phyloP scores from a whole-genome alignment of 768 basidiomycete genomes.

The Lactarius pseudohatsudake region DNA sequence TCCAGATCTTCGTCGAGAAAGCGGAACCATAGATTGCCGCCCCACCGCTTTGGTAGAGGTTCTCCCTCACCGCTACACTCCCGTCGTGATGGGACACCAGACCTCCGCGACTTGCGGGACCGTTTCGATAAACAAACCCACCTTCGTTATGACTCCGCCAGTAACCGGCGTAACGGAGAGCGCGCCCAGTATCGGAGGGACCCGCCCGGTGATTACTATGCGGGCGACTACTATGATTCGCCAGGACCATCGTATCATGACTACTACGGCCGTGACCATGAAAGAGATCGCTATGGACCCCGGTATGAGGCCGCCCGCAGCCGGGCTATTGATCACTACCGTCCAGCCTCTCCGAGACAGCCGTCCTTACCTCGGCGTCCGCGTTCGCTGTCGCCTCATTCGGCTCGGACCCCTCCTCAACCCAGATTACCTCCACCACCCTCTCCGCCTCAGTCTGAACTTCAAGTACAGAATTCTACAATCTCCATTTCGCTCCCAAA shows the following conservation, averaged over 20 bases:
- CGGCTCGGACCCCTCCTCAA: conserved; percentile 24
- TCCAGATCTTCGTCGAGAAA: conserved; percentile 26
- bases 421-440: conserved; percentile 31
- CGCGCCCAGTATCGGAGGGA: conserved; percentile 25
- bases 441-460: conserved; percentile 30
- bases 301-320: conserved; percentile 18
- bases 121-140: conserved; percentile 9
- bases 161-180: conserved; percentile 20
- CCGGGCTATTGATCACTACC: conserved; percentile 23
- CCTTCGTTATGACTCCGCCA: conserved; percentile 16
- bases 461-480: conserved; percentile 34
- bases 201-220: conserved; percentile 10
- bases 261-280: conserved; percentile 22
- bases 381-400: conserved; percentile 28
- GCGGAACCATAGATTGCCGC: conserved; percentile 24
- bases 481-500: conserved; percentile 34
- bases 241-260: conserved; percentile 17
- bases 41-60: conserved; percentile 20
- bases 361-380: conserved; percentile 23
- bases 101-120: conserved; percentile 16
- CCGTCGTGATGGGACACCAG: conserved; percentile 21
- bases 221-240: conserved; percentile 19
- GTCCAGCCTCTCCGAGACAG: conserved; percentile 31
- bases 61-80: conserved; percentile 19
- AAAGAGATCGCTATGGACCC: conserved; percentile 23